Percentiles rank a stretch among this genome's conserved stretches.
phyloP scores from a whole-genome alignment of 176 grass and related monocot species.

The Thinopyrum elongatum region DNA sequence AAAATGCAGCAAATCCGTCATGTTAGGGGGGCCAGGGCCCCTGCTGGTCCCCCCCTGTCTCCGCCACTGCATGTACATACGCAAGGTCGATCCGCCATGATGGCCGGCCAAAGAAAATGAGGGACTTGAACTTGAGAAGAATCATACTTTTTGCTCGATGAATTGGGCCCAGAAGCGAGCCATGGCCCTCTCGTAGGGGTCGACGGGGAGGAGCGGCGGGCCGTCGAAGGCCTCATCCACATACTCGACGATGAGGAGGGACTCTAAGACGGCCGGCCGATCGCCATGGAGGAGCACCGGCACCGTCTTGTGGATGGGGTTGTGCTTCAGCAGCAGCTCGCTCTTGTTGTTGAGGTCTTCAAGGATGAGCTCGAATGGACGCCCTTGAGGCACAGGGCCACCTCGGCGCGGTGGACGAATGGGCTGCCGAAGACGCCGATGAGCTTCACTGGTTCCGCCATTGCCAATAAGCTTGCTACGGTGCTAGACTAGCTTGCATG shows the following conservation, averaged over 20 bases:
- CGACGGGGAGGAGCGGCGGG: background rate
- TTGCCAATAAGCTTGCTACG: background rate
- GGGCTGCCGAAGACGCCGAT: background rate
- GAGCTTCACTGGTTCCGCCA: background rate
- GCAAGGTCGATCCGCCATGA: background rate
- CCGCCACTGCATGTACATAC: no score
- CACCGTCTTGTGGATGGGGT: slow-evolving; percentile 28
- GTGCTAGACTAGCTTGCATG: background rate
- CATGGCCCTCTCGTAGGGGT: background rate
- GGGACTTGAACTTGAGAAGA: no score
- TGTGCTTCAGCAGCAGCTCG: slow-evolving; percentile 32
- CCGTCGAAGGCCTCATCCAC: slow-evolving; percentile 36
- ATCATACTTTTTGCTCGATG: background rate
- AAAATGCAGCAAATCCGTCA: no score
- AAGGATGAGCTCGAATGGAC: background rate
- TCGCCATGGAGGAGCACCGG: slow-evolving; percentile 36
- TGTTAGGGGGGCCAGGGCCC: slow-evolving; percentile 8
- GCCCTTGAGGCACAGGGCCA: background rate
- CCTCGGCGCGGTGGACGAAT: background rate
- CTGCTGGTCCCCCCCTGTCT: no score
- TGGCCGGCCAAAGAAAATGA: background rate
- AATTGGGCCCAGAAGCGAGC: slow-evolving; percentile 3
- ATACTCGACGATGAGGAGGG: slow-evolving; percentile 31
- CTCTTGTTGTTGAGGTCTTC: slow-evolving; percentile 43
- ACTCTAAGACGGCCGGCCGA: background rate